Conservation (phyloP, 257 asterid genomes). For the Capsicum rhomboideum region DNA sequence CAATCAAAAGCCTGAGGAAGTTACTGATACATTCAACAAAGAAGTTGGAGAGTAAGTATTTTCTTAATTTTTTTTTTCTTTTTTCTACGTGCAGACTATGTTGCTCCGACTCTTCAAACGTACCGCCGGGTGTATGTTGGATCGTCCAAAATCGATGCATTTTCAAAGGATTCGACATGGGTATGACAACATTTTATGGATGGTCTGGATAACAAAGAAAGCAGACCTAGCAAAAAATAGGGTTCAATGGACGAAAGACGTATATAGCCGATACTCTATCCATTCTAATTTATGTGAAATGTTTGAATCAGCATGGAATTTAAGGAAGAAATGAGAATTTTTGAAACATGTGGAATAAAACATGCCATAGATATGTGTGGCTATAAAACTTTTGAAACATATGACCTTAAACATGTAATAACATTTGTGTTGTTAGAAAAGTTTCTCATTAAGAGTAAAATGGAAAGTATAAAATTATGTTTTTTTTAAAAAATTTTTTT, state of each 20-base stretch:
- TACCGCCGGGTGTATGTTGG: background rate
- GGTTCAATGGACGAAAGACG: background rate
- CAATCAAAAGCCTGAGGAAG: conserved; percentile 30
- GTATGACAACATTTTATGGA: background rate
- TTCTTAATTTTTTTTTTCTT: background rate
- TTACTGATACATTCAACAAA: conserved; percentile 28
- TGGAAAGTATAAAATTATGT: background rate
- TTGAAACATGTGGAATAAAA: background rate
- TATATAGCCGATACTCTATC: background rate
- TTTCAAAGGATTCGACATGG: background rate
- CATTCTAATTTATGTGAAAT: background rate
- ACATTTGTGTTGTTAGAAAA: background rate
- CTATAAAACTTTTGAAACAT: background rate
- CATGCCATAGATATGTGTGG: background rate
- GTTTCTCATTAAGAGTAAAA: background rate
- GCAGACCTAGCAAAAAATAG: background rate
- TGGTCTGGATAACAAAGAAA: fast-evolving
- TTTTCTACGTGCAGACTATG: background rate
- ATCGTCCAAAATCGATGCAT: background rate
- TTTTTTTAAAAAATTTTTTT: background rate
- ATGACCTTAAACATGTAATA: background rate
- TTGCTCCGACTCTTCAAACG: background rate
- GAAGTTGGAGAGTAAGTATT: conserved; percentile 39
- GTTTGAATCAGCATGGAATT: background rate
- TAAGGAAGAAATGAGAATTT: background rate